Percentiles rank a stretch among this genome's conserved stretches.
These are phyloP conservation scores for Diaporthe sp. DNA, from an alignment of 2,329 filamentous ascomycete genomes.

Conservation along the genomic window DNA sequence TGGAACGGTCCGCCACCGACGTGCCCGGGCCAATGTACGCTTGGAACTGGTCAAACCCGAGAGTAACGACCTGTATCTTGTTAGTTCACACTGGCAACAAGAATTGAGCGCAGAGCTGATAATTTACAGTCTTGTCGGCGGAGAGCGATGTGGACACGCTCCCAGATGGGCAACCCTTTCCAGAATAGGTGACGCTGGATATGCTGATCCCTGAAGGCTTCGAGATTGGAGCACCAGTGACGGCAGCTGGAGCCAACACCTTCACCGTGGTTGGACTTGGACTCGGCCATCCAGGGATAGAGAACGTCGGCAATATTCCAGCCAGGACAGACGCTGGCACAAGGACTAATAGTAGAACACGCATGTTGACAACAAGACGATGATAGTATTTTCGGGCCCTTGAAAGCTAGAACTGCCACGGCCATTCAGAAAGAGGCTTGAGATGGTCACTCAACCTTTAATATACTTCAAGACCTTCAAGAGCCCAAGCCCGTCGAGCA, in stretches of 20 bases:
- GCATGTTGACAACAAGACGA: background rate
- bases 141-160: conserved; percentile 36
- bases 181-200: conserved; percentile 35
- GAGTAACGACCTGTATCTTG: conserved; percentile 28
- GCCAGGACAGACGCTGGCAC: background rate
- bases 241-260: background rate
- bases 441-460: background rate
- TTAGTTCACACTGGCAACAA: background rate
- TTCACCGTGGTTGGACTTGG: conserved; percentile 1
- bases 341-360: background rate
- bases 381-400: too few species aligned
- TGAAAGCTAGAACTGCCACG: background rate
- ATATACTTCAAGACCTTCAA: background rate
- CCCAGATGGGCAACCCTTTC: conserved; percentile 37
- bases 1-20: conserved; percentile 41
- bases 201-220: conserved; percentile 34
- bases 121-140: conserved; percentile 29
- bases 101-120: too few species aligned
- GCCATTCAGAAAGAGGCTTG: too few species aligned
- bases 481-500: background rate
- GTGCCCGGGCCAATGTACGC: conserved; percentile 35
- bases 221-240: conserved; percentile 9
- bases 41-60: conserved; percentile 40
- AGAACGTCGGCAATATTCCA: conserved; percentile 12
- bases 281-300: background rate